Percentiles rank a stretch among this genome's conserved stretches.
Evolutionary conservation across 208 protist genomes (phyloP).

Genomic region (Balamuthia mandrillaris): DNA sequence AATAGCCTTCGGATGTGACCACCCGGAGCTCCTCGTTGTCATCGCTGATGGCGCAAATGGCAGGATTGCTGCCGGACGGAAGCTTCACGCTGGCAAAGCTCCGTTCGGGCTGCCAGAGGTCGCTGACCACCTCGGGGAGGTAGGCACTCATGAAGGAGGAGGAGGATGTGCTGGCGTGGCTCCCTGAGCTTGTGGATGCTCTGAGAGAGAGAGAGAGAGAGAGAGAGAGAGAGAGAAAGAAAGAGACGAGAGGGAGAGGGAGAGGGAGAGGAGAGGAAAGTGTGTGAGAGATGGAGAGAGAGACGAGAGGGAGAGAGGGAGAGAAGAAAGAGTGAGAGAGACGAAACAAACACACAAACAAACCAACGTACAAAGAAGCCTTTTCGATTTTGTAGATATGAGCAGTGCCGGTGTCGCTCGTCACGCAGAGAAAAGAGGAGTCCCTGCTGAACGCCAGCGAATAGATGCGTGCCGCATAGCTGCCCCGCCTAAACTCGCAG

Average conservation of each 20-base stretch:
- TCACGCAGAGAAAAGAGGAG: conserved; percentile 41
- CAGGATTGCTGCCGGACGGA: neutral
- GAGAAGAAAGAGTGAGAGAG: neutral
- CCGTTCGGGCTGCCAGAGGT: conserved; percentile 7
- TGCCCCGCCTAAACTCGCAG: conserved; percentile 36
- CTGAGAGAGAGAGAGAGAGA: neutral
- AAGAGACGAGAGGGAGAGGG: neutral
- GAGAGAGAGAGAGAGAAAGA: neutral
- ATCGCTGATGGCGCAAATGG: neutral
- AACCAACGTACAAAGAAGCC: neutral
- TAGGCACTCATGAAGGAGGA: neutral
- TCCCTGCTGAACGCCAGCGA: conserved; percentile 38
- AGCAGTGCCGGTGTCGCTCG: conserved; percentile 45
- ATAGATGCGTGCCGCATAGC: conserved; percentile 43
- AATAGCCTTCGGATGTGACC: neutral
- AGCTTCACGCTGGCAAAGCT: conserved; percentile 6
- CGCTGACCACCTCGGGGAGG: neutral
- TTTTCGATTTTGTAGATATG: conserved; percentile 43
- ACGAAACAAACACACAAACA: neutral
- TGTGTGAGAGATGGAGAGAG: too few relatives aligned
- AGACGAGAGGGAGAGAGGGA: neutral
- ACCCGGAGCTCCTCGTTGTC: neutral
- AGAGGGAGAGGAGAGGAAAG: too few relatives aligned
- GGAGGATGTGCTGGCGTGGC: neutral
- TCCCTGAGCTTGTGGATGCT: neutral